Percentiles rank a stretch among this genome's conserved stretches.
These are phyloP conservation scores for Dryas alaskensis DNA, from an alignment of 306 rosid genomes.

Conservation along the genomic window DNA sequence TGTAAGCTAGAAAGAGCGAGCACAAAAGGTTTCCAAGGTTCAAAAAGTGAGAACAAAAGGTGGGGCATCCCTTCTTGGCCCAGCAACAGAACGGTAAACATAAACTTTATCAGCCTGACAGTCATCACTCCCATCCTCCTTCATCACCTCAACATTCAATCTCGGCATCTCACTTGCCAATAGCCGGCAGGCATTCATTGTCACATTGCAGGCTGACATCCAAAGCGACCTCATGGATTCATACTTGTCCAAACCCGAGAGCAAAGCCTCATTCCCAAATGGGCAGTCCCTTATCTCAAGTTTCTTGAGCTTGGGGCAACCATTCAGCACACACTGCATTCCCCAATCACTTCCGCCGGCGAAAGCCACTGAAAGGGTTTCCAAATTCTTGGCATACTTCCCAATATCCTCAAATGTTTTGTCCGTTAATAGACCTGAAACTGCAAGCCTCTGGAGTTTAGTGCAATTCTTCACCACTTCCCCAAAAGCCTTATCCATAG, in stretches of 20 bases:
- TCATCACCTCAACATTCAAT: constrained; percentile 79
- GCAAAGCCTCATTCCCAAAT: constrained; percentile 73
- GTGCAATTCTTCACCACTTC: constrained; percentile 76
- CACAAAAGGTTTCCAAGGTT: constrained; percentile 9
- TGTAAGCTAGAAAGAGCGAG: constrained; percentile 6
- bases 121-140: constrained; percentile 48
- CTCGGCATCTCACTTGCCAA: constrained; percentile 68
- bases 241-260: constrained; percentile 53
- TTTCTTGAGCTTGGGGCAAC: constrained; percentile 78
- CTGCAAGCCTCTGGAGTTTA: constrained; percentile 74
- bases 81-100: constrained; percentile 77
- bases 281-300: constrained; percentile 85
- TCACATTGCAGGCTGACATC: constrained; percentile 78
- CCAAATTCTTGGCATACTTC: constrained; percentile 67
- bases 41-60: constrained; percentile 71
- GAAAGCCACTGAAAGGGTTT: constrained; percentile 81
- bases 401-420: constrained; percentile 73
- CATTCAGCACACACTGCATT: constrained; percentile 65
- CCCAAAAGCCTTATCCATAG: constrained; percentile 88
- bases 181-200: constrained; percentile 53
- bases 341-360: constrained; percentile 81
- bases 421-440: constrained; percentile 74
- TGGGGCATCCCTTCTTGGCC: constrained; percentile 82
- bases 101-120: constrained; percentile 55
- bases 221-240: constrained; percentile 85